Conservation (phyloP, 257 asterid genomes). For the Solanum sejunctum region DNA sequence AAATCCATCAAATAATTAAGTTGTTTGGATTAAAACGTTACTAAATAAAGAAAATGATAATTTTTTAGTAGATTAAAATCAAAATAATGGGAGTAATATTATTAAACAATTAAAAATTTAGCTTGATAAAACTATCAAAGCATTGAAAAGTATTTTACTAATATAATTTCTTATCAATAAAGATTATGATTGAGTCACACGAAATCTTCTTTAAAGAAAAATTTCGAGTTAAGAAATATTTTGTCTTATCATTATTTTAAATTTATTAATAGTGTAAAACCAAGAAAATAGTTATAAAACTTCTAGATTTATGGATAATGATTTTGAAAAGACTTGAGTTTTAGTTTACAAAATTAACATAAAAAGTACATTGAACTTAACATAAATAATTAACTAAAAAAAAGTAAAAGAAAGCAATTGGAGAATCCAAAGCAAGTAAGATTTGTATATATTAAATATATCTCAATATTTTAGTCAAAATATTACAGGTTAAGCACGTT, state of each 20-base stretch:
- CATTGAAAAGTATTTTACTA: neutral
- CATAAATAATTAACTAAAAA: neutral
- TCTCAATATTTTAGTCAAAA: neutral
- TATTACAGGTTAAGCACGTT: neutral
- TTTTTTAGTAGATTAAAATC: neutral
- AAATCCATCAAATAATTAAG: neutral
- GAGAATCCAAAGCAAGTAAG: neutral
- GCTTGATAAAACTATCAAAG: neutral
- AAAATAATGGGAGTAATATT: neutral
- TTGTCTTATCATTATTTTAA: accelerated
- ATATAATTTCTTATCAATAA: neutral
- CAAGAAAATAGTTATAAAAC: neutral
- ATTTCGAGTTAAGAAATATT: neutral
- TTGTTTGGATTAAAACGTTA: neutral
- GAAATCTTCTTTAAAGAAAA: accelerated
- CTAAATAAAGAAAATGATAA: neutral
- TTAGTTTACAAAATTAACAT: neutral
- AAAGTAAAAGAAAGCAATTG: neutral
- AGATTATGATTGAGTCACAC: neutral
- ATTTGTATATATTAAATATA: neutral
- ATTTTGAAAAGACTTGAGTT: neutral
- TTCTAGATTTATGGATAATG: neutral
- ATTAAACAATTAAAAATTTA: neutral
- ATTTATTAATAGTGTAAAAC: neutral
- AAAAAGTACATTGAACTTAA: neutral